Percentiles rank a stretch among this genome's conserved stretches.
phyloP scores from a whole-genome alignment of 805 yeast species.

The Candida taoyuanica region DNA sequence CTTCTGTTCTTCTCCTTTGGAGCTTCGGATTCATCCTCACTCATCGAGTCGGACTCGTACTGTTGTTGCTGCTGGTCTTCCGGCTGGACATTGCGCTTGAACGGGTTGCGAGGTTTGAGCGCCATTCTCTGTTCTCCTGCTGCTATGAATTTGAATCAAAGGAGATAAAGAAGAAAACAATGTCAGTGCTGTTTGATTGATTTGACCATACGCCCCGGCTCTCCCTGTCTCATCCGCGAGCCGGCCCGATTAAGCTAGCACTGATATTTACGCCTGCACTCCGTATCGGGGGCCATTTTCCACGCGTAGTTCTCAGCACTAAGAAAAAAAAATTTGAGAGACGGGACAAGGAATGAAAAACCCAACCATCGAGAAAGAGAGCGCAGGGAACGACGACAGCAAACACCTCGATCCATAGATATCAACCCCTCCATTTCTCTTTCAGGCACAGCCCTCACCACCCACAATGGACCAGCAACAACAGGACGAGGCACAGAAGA shows the following conservation, averaged over 20 bases:
- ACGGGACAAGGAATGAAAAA: neutral
- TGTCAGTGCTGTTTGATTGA: neutral
- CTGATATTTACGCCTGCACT: constrained; percentile 9
- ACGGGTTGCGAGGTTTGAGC: constrained; percentile 25
- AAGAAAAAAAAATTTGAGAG: constrained; percentile 1
- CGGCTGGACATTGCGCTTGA: constrained; percentile 18
- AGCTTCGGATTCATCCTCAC: constrained; percentile 39
- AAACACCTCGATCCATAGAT: too few species aligned
- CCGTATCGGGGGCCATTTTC: neutral
- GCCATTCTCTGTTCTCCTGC: constrained; percentile 11
- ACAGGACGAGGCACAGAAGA: constrained; percentile 83
- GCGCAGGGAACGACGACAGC: neutral
- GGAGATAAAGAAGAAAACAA: too few species aligned
- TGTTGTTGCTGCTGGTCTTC: constrained; percentile 15
- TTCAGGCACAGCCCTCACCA: too few species aligned
- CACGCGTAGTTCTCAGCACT: constrained; percentile 12
- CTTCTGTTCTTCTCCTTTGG: constrained; percentile 48
- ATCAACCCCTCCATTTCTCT: too few species aligned
- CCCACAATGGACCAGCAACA: constrained; percentile 25
- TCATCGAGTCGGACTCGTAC: constrained; percentile 39
- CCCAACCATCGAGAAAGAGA: neutral
- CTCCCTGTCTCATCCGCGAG: neutral
- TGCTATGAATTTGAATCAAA: too few species aligned
- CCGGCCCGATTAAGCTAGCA: constrained; percentile 2
- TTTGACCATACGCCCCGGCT: too few species aligned